Base-by-base conservation (phyloP, 2,329 filamentous ascomycete genomes). In the Claviceps pazoutovae region DNA sequence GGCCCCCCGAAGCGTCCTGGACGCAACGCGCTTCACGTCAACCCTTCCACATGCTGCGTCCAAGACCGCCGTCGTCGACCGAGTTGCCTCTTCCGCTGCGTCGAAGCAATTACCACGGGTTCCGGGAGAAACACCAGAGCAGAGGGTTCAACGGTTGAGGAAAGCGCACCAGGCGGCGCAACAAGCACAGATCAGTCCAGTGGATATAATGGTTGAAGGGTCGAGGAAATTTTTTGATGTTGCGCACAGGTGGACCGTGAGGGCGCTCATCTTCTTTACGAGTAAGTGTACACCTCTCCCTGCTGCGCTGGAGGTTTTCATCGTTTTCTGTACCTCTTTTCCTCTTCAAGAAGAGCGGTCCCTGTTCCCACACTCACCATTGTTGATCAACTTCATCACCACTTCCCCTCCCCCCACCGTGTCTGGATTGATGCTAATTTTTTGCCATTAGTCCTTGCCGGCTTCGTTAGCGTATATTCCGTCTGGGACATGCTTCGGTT, bases 21-120 rank as follows among this genome's bases (percentile, higher is more conserved):
- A 90, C 66, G 86, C 87, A 58, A 93, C 87, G 61, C 83, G 86
- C 64, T 93, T 73, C 64, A 73, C 70, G 38, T 72, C 70, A 52
- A 72, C 69, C 53, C 70, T 71, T 53, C 70, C 71, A 50, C 85
- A 88, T 69, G 86, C 84, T 60, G 76, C 76, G 57, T 79, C 80
- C 58, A 86, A 85, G 64, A 67, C 74, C 43, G 61, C 62, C 55
- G 66, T 65, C 51, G 65, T 69, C 30, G 66, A 69, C 26, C 54
- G 56, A 34, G 14, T 46, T 42, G 54, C 59, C 51, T 57, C 56
- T 21, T 55, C 56, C 50, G 50, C 57, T 23, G 54, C 55, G 50
- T 53, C 60, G 52, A 56, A 58, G 52, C 55, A 62, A 55, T 59
- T 61, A 53, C 59, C 62, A 57, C 59, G 62, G 54, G 58, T 64